Percentiles rank a stretch among this genome's conserved stretches.
Evolutionary conservation across 2,329 filamentous ascomycete genomes (phyloP).

Genomic region (Scolecobasidium constrictum): DNA sequence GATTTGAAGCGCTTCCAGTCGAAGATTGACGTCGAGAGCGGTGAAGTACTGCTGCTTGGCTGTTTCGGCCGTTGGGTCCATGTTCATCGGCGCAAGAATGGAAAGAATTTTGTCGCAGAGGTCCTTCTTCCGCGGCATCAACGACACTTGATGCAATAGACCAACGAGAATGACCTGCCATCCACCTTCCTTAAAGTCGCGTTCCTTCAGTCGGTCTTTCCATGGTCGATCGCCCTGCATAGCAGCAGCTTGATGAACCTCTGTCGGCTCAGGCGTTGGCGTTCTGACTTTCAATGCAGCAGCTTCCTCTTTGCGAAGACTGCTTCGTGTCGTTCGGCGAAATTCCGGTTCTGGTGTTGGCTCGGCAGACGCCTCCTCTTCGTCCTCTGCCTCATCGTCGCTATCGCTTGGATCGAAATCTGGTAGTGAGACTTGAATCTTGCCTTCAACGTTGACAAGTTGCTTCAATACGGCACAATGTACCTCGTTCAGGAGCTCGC

Average conservation of each 20-base stretch:
- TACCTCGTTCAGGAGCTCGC: conserved; percentile 79
- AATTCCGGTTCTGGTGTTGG: conserved; percentile 55
- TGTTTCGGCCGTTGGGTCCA: conserved; percentile 64
- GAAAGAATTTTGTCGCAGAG: conserved; percentile 68
- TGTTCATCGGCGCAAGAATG: conserved; percentile 67
- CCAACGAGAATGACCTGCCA: conserved; percentile 90
- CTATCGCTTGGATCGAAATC: conserved; percentile 29
- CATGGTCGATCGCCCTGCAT: conserved; percentile 65
- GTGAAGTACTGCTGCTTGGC: conserved; percentile 58
- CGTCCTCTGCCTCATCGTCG: conserved; percentile 58
- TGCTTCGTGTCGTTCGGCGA: conserved; percentile 72
- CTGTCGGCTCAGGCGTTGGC: conserved; percentile 24
- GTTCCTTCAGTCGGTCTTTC: conserved; percentile 72
- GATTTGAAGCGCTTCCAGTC: conserved; percentile 70
- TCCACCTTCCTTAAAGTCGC: conserved; percentile 77
- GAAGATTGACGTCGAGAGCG: conserved; percentile 69
- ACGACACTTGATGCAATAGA: conserved; percentile 67
- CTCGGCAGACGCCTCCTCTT: conserved; percentile 41
- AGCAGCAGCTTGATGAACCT: conserved; percentile 59
- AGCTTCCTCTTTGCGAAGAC: conserved; percentile 69
- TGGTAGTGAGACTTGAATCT: conserved; percentile 46
- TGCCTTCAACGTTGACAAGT: conserved; percentile 69
- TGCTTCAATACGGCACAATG: conserved; percentile 88
- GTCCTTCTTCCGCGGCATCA: conserved; percentile 52
- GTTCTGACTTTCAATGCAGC: conserved; percentile 44